A percentile compares a stretch with the other conserved stretches of the same genome.
phyloP scores from a whole-genome alignment of 257 asterid genomes.

The Gynochthodes officinalis region DNA sequence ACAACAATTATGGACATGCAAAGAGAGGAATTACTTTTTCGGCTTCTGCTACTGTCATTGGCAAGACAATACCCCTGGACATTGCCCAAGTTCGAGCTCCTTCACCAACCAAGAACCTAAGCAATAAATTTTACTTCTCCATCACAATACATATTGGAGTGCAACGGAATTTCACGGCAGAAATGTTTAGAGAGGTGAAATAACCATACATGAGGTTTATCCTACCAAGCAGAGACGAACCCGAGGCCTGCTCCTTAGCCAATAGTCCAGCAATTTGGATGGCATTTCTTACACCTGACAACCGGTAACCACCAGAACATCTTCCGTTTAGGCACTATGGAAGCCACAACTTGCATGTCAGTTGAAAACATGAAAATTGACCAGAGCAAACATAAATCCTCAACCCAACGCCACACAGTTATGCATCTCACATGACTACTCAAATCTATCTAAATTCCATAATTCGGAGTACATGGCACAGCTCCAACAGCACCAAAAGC shows the following conservation, averaged over 20 bases:
- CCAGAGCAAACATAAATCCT: background rate
- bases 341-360: conserved; percentile 16
- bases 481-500: conserved; percentile 98
- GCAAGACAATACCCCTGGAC: conserved; percentile 62
- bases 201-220: conserved; percentile 78
- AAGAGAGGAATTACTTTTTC: conserved; percentile 46
- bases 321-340: conserved; percentile 9
- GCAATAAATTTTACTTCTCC: conserved; percentile 6
- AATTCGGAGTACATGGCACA: conserved; percentile 58
- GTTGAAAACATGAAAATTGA: background rate
- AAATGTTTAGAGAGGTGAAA: background rate
- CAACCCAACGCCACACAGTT: background rate
- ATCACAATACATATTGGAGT: background rate
- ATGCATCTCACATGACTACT: background rate
- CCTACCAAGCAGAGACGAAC: conserved; percentile 85
- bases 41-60: conserved; percentile 40
- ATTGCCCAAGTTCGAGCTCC: conserved; percentile 84
- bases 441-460: background rate
- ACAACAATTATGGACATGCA: conserved; percentile 33
- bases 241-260: conserved; percentile 79
- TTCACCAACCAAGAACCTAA: conserved; percentile 95
- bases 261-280: conserved; percentile 77
- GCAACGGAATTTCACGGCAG: background rate
- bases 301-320: conserved; percentile 39
- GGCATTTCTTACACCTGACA: conserved; percentile 90